Base-by-base conservation (phyloP, 148 eudicot genomes). In the Cornus controversa region DNA sequence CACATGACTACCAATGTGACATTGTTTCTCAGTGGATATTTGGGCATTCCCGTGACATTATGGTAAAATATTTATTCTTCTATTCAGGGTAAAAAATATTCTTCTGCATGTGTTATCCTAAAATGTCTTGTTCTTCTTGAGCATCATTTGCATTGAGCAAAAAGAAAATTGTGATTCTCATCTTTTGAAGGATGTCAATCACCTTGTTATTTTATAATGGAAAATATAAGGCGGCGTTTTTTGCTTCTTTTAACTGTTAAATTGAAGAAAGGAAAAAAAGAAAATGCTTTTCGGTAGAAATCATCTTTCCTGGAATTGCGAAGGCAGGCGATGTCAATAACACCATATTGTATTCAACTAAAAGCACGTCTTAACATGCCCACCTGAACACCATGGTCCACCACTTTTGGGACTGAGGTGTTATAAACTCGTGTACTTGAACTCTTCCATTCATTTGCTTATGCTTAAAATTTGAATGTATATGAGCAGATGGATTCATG, bases 401-500 rank as follows among this genome's bases (percentile, higher is more conserved):
- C 4, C 45, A 50, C 57, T 16, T 23, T 18, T 78, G 31, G 25
- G 25, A 27, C 45, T 20, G 45, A 42, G 62, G 13, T 31, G 31
- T 45, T 24, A 37, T 20, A 28, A 23, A 15, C 75, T 58, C 2
- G 2, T 66, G 45, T 65, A 69, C 6, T 36, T 54, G 10, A 16
- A 18, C 40, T 66, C 8, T 65, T 66, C 16, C 22, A 23, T n/a
- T 47, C 29, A 26, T 37, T 62, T 25, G 34, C 3, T 72, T 62
- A 34, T 29, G 31, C 47, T 50, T 50, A 11, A 50, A 11, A 16
- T 16, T 67, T 71, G 27, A 40, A 72, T 80, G 80, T 73, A 69
- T 57, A 22, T 76, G 54, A 66, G 75, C 89, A 95, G 99, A 96
- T 96, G 99, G 97, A 91, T 81, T 54, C 80, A 62, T 96, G 99